Conservation (phyloP, 129 eudicot species). For the Pseudognaphalium luteoalbum region DNA sequence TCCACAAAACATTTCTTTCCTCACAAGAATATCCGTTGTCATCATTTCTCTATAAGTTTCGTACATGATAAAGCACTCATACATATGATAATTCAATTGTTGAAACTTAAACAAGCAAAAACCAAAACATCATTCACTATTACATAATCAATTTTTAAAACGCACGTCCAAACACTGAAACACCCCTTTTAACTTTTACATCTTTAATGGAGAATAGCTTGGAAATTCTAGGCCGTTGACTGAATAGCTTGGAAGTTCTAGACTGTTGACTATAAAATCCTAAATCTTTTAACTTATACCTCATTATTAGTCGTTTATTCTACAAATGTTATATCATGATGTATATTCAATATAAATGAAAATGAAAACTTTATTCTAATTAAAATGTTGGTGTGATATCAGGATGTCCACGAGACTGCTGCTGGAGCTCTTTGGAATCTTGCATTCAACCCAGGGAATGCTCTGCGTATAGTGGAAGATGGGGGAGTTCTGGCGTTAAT, state of each 20-base stretch:
- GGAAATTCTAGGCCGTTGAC: neutral
- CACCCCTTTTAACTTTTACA: neutral
- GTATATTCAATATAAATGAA: neutral
- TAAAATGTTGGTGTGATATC: conserved; percentile 21
- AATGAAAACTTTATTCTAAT: neutral
- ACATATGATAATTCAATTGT: conserved; percentile 9
- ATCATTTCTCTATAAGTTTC: neutral
- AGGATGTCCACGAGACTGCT: conserved; percentile 99
- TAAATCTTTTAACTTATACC: neutral
- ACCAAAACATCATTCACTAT: neutral
- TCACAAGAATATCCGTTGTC: neutral
- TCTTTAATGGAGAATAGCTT: neutral
- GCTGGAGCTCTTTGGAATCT: conserved; percentile 99
- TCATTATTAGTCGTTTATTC: neutral
- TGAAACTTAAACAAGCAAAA: conserved; percentile 1
- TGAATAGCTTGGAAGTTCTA: neutral
- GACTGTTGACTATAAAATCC: neutral
- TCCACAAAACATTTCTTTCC: neutral
- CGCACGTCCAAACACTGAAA: conserved; percentile 5
- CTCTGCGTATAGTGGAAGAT: conserved; percentile 94
- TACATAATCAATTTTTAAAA: neutral
- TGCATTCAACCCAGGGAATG: conserved; percentile 94
- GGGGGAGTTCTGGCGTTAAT: conserved; percentile 86
- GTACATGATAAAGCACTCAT: neutral
- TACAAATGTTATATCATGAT: neutral